Conservation (phyloP, 345 rosid genomes). For the Turritis glabra region DNA sequence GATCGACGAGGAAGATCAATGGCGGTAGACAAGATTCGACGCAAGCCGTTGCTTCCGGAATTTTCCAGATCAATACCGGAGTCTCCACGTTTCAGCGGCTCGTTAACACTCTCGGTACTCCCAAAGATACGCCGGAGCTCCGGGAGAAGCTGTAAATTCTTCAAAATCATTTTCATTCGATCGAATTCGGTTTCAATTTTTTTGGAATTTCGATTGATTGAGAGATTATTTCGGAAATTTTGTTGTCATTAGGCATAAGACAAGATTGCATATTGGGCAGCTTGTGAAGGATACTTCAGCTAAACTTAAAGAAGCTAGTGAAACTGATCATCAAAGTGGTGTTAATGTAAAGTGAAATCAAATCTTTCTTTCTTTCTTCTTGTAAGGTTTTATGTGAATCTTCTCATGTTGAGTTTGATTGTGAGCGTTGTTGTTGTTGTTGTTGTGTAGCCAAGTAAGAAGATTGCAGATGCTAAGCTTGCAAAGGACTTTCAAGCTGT, state of each 20-base stretch:
- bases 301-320: conserved; percentile 91
- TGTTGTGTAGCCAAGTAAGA: conserved; percentile 80
- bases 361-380: neutral
- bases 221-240: neutral
- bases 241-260: conserved; percentile 60
- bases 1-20: conserved; percentile 57
- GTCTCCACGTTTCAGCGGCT: conserved; percentile 93
- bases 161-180: too few species aligned
- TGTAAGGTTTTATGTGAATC: neutral
- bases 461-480: conserved; percentile 95
- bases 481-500: conserved; percentile 98
- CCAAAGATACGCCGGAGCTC: conserved; percentile 93
- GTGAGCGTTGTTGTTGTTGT: neutral
- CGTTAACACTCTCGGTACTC: conserved; percentile 95
- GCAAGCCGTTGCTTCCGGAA: conserved; percentile 90
- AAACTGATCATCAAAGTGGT: conserved; percentile 73
- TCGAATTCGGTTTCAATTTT: neutral
- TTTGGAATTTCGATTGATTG: neutral
- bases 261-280: conserved; percentile 81
- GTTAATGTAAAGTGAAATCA: conserved; percentile 49
- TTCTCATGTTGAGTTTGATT: neutral
- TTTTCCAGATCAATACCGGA: conserved; percentile 98
- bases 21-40: conserved; percentile 75
- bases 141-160: conserved; percentile 79
- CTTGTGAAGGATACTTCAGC: conserved; percentile 96